A percentile compares a stretch with the other conserved stretches of the same genome.
These are phyloP conservation scores for Phytophthora agathidicida DNA, from an alignment of 352 stramenopile genomes.

Conservation along the genomic window DNA sequence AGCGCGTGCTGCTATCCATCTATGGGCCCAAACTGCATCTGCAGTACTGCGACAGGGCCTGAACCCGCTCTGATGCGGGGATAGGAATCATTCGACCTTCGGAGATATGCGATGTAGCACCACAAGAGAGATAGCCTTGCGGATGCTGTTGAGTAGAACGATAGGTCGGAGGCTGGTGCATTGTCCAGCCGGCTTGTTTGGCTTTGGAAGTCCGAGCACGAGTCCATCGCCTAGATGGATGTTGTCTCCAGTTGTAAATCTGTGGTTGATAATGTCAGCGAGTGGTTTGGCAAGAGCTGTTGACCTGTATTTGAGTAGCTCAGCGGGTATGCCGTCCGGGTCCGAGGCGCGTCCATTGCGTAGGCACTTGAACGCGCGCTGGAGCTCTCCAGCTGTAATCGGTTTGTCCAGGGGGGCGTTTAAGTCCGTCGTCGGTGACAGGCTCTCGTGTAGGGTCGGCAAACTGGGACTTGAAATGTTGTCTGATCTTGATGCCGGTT, in stretches of 20 bases:
- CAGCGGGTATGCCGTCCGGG: not conserved
- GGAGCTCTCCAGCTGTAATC: not conserved
- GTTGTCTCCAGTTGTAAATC: not conserved
- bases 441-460: not conserved
- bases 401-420: not conserved
- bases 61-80: slow-evolving; percentile 2
- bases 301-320: not conserved
- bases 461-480: slow-evolving; percentile 4
- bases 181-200: slow-evolving; percentile 3
- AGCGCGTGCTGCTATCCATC: slow-evolving; percentile 2
- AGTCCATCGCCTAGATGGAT: slow-evolving; percentile 1
- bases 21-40: slow-evolving; percentile 10
- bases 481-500: not conserved
- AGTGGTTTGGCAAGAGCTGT: not conserved
- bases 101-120: not conserved
- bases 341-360: not conserved
- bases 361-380: not conserved
- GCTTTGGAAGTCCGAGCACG: not conserved
- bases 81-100: not conserved
- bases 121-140: slow-evolving; percentile 6
- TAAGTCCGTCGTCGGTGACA: not conserved
- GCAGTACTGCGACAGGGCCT: not conserved
- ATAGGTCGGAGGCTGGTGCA: slow-evolving; percentile 6
- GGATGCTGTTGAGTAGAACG: slow-evolving; percentile 4
- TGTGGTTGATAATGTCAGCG: not conserved